Evolutionary conservation across 148 eudicot species (phyloP).

Genomic region (Rhododendron mucronatum): DNA sequence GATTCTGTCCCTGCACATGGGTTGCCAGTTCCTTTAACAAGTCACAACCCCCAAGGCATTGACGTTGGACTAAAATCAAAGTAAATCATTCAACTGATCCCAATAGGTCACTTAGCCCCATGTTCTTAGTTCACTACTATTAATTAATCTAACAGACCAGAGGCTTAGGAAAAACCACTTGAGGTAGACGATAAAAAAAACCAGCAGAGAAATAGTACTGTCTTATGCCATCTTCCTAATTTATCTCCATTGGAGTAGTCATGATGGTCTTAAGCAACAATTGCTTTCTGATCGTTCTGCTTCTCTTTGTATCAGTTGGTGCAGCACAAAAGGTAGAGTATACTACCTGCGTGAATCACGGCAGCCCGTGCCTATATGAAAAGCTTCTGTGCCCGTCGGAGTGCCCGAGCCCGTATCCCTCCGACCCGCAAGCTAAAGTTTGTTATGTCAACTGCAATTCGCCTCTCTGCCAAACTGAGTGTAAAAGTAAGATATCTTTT

Average conservation of each 20-base stretch:
- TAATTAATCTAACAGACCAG: no score
- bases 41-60: constrained; percentile 18
- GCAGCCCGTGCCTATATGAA: constrained; percentile 41
- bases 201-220: neutral
- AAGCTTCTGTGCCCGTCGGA: constrained; percentile 43
- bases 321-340: constrained; percentile 15
- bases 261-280: constrained; percentile 12
- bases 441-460: constrained; percentile 53
- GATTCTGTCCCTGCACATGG: no score
- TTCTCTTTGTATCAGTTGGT: constrained; percentile 10
- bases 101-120: neutral
- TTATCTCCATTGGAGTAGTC: constrained; percentile 7
- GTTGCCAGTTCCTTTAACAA: neutral
- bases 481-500: constrained; percentile 37
- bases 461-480: constrained; percentile 55
- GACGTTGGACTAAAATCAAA: constrained; percentile 5
- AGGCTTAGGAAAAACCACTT: neutral
- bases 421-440: constrained; percentile 49
- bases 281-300: constrained; percentile 20
- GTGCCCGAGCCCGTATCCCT: constrained; percentile 49
- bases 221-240: neutral
- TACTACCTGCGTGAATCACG: constrained; percentile 23
- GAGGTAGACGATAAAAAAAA: neutral
- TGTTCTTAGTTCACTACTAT: no score
- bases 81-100: neutral